Percentiles rank a stretch among this genome's conserved stretches.
Evolutionary conservation across 2,329 filamentous ascomycete genomes (phyloP).

Genomic region (Calonectria pseudoreteaudii): DNA sequence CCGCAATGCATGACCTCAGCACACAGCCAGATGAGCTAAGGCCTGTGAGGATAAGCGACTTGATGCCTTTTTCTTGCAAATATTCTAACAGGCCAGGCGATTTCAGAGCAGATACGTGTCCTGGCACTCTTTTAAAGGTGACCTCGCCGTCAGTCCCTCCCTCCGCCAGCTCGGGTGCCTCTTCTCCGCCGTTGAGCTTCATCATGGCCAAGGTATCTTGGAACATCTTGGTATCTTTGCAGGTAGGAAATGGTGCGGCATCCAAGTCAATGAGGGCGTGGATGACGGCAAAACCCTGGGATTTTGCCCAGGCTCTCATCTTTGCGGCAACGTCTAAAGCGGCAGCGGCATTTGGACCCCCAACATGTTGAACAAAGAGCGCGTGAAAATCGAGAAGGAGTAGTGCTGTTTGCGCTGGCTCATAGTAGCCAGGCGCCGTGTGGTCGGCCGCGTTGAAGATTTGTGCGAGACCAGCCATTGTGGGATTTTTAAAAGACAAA

Average conservation of each 20-base stretch:
- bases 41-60: conserved; percentile 21
- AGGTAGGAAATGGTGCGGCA: background rate
- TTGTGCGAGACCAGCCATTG: background rate
- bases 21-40: conserved; percentile 22
- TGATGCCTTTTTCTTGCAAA: conserved; percentile 11
- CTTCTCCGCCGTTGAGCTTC: background rate
- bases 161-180: background rate
- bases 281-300: conserved; percentile 2
- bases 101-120: conserved; percentile 13
- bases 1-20: conserved; percentile 8
- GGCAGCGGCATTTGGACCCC: background rate
- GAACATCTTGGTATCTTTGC: background rate
- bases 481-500: background rate
- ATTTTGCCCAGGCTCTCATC: conserved; percentile 22
- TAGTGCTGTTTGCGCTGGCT: conserved; percentile 3
- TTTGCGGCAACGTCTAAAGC: background rate
- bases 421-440: background rate
- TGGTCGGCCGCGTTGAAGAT: background rate
- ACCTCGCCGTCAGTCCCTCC: background rate
- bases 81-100: conserved; percentile 12
- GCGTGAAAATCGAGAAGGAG: conserved; percentile 20
- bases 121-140: conserved; percentile 8
- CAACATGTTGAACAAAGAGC: conserved; percentile 4
- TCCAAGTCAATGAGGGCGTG: conserved; percentile 17
- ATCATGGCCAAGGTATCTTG: background rate